Evolutionary conservation across 176 grass and related monocot genomes (phyloP).

Genomic region (Oryza punctata): DNA sequence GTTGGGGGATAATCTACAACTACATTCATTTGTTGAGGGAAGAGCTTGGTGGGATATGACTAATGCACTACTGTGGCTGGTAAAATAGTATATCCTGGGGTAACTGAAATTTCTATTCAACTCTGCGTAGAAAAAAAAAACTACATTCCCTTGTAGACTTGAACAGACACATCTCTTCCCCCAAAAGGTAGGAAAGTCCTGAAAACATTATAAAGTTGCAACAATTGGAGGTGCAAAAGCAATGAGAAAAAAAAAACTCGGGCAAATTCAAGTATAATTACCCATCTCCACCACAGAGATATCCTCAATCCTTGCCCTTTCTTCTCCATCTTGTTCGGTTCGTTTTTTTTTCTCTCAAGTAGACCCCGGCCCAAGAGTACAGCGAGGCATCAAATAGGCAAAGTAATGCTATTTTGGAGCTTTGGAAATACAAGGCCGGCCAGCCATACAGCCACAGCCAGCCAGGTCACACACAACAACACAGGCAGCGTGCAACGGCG

Average conservation of each 20-base stretch:
- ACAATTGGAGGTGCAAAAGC: neutral
- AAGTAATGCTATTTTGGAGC: neutral
- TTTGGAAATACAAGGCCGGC: neutral
- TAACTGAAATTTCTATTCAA: neutral
- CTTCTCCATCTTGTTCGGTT: neutral
- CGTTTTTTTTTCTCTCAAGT: neutral
- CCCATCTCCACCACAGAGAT: conserved; percentile 33
- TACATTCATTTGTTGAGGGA: neutral
- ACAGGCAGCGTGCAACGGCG: neutral
- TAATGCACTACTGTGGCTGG: neutral
- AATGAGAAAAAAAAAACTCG: neutral
- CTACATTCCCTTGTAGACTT: neutral
- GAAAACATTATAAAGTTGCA: neutral
- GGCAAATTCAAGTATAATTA: neutral
- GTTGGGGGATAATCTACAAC: neutral
- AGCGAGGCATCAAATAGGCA: neutral
- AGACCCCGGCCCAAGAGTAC: neutral
- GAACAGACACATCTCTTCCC: neutral
- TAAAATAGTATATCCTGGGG: no score
- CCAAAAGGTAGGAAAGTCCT: neutral
- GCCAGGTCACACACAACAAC: neutral
- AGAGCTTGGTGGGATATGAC: neutral
- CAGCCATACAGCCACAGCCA: neutral
- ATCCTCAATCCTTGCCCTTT: conserved; percentile 15
- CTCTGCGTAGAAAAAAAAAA: neutral